Conservation (phyloP, 768 basidiomycete genomes). For the Imleria badia region DNA sequence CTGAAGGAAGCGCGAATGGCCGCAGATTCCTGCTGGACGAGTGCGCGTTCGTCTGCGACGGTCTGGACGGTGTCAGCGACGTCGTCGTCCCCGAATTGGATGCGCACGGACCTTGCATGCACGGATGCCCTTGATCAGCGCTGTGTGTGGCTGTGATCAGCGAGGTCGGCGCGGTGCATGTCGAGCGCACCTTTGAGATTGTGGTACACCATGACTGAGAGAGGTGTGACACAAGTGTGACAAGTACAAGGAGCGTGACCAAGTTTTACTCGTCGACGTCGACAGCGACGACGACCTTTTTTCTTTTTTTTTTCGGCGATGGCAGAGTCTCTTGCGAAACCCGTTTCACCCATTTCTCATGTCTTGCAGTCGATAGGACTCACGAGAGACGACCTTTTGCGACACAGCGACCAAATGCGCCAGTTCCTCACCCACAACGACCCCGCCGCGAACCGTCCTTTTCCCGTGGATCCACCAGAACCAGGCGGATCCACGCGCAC, state of each 20-base stretch:
- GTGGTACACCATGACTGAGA: slow-evolving; percentile 66
- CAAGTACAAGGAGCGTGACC: slow-evolving; percentile 21
- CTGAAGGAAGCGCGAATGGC: slow-evolving; percentile 96
- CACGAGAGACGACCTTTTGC: slow-evolving; percentile 71
- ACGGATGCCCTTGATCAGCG: slow-evolving; percentile 97
- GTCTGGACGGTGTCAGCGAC: slow-evolving; percentile 55
- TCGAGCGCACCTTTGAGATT: slow-evolving; percentile 73
- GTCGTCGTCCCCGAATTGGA: slow-evolving; percentile 15
- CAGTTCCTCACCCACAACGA: slow-evolving; percentile 65
- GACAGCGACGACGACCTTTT: slow-evolving; percentile 19
- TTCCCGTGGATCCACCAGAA: slow-evolving; percentile 34
- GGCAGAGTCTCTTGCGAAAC: slow-evolving; percentile 27
- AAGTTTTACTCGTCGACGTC: slow-evolving; percentile 19
- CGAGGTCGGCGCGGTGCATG: background rate
- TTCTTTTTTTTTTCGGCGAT: slow-evolving; percentile 12
- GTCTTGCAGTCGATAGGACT: slow-evolving; percentile 70
- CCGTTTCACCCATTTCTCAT: slow-evolving; percentile 67
- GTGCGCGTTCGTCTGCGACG: slow-evolving; percentile 94
- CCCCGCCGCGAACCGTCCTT: slow-evolving; percentile 44
- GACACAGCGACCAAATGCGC: slow-evolving; percentile 78
- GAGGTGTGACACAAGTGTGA: slow-evolving; percentile 24
- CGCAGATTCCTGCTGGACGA: slow-evolving; percentile 97
- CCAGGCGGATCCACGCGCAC: slow-evolving; percentile 39
- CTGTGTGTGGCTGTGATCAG: slow-evolving; percentile 42
- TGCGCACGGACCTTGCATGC: slow-evolving; percentile 78